phyloP scores from a whole-genome alignment of 148 eudicot genomes.

The Diospyros lotus region DNA sequence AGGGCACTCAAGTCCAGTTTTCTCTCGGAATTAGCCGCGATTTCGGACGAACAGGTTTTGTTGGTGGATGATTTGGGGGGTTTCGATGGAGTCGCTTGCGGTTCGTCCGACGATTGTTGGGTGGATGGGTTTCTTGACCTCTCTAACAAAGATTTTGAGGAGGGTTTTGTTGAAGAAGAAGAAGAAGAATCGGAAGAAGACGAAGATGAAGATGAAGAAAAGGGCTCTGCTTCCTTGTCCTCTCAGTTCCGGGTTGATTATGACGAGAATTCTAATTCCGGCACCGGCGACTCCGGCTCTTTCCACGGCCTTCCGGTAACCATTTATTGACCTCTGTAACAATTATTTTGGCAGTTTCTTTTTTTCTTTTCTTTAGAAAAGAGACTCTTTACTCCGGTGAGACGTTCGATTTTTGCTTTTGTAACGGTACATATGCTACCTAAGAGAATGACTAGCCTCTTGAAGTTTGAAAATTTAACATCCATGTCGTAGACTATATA shows the following conservation, averaged over 20 bases:
- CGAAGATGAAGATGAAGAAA: no score
- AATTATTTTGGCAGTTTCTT: no score
- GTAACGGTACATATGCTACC: no score
- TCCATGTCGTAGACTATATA: no score
- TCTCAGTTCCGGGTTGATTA: slow-evolving; percentile 36
- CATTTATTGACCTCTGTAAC: no score
- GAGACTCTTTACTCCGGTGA: no score
- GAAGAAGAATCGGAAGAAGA: no score
- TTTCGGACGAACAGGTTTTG: slow-evolving; percentile 27
- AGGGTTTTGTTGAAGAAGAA: slow-evolving; percentile 5
- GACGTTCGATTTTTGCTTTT: no score
- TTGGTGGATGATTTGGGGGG: slow-evolving; percentile 36
- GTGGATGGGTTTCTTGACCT: slow-evolving; percentile 66
- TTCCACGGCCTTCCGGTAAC: slow-evolving; percentile 53
- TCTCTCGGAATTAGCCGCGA: slow-evolving; percentile 34
- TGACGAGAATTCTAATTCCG: slow-evolving; percentile 26
- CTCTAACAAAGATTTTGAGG: slow-evolving; percentile 37
- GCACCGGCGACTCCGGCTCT: slow-evolving; percentile 22
- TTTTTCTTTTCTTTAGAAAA: no score
- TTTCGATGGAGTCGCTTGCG: slow-evolving; percentile 21
- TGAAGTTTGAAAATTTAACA: no score
- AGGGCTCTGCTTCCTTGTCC: slow-evolving; percentile 22
- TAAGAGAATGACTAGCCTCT: no score
- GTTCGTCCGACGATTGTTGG: slow-evolving; percentile 43
- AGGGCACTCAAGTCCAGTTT: slow-evolving; percentile 65